phyloP scores from a whole-genome alignment of 1,284 basidiomycete genomes.

The Cutaneotrichosporon daszewskae region DNA sequence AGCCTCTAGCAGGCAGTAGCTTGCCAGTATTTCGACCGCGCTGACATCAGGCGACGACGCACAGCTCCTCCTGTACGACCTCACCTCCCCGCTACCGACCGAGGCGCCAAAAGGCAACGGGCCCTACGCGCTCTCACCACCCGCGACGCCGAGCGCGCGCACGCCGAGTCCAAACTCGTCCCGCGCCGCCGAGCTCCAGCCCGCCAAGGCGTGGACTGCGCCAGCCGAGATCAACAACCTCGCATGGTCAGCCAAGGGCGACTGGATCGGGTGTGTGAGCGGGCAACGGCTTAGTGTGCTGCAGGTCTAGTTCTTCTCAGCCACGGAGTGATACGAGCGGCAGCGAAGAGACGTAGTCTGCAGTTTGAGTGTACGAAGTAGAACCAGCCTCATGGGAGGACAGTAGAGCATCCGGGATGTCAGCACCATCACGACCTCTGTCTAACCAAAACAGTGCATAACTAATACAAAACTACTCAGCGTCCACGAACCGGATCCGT shows the following conservation, averaged over 20 bases:
- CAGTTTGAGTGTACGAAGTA: too few relatives aligned
- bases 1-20: too few relatives aligned
- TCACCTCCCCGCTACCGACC: slow-evolving; percentile 47
- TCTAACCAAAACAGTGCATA: too few relatives aligned
- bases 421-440: too few relatives aligned
- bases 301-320: slow-evolving; percentile 48
- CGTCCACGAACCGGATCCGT: slow-evolving; percentile 56
- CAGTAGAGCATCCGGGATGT: too few relatives aligned
- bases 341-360: too few relatives aligned
- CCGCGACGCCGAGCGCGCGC: slow-evolving; percentile 59
- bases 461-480: slow-evolving; percentile 20
- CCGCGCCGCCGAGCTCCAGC: slow-evolving; percentile 53
- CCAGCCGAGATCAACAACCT: slow-evolving; percentile 75
- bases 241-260: slow-evolving; percentile 65
- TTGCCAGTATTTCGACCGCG: too few relatives aligned
- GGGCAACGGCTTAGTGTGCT: slow-evolving; percentile 76
- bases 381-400: too few relatives aligned
- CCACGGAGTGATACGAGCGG: too few relatives aligned
- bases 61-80: slow-evolving; percentile 83
- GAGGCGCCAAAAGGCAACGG: slow-evolving; percentile 9
- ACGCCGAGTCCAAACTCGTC: slow-evolving; percentile 48
- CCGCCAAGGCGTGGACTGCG: slow-evolving; percentile 79
- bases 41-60: slow-evolving; percentile 70
- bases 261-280: slow-evolving; percentile 84
- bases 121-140: slow-evolving; percentile 21